Evolutionary conservation across 306 rosid genomes (phyloP).

Genomic region (Carpinus fangiana): DNA sequence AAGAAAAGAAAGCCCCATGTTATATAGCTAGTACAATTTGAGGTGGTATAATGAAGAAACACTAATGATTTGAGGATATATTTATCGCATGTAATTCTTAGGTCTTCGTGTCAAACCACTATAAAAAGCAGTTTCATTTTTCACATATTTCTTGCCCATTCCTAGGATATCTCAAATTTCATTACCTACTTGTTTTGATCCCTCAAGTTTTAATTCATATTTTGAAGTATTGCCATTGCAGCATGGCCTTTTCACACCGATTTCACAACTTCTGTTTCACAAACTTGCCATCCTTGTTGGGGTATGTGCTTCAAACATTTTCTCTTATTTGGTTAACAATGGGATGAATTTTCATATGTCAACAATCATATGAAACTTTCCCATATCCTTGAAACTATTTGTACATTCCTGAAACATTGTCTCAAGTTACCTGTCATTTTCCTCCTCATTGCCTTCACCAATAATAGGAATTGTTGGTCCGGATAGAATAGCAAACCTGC

Average conservation of each 20-base stretch:
- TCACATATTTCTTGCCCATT: neutral
- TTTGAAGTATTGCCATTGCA: neutral
- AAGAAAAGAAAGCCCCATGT: constrained; percentile 11
- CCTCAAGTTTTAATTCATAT: neutral
- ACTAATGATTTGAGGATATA: neutral
- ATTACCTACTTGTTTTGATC: neutral
- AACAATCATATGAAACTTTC: neutral
- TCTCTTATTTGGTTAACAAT: neutral
- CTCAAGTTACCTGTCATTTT: constrained; percentile 81
- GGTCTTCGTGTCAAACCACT: neutral
- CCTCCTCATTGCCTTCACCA: constrained; percentile 94
- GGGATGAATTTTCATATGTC: neutral
- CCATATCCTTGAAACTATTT: constrained; percentile 18
- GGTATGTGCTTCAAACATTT: neutral
- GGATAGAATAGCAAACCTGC: constrained; percentile 91
- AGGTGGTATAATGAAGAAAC: neutral
- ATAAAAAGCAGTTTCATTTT: neutral
- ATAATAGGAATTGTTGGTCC: constrained; percentile 98
- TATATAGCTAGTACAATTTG: neutral
- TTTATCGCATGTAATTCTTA: neutral
- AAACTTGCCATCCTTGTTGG: neutral
- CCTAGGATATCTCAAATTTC: neutral
- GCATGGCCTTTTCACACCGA: neutral
- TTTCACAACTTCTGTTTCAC: constrained; percentile 2
- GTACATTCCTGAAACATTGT: constrained; percentile 1